A percentile compares a stretch with the other conserved stretches of the same genome.
Conservation (phyloP, 768 basidiomycete species). For the Suillus occidentalis region DNA sequence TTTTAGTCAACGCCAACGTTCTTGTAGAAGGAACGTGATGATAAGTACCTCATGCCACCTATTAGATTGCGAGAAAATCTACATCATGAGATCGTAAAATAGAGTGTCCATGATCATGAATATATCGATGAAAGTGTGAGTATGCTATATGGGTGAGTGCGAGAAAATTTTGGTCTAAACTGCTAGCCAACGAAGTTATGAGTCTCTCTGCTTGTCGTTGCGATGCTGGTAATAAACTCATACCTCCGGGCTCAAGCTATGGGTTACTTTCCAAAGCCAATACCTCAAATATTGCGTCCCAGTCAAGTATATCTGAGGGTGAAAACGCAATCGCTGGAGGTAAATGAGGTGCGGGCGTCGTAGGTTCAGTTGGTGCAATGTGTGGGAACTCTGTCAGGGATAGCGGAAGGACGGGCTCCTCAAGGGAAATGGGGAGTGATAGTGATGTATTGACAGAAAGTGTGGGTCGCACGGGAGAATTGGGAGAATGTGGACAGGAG, state of each 20-base stretch:
- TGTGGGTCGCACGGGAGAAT: conserved; percentile 10
- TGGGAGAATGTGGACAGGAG: conserved; percentile 7
- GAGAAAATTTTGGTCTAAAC: background rate
- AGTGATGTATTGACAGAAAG: conserved; percentile 22
- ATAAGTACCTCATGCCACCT: background rate
- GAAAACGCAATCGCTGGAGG: conserved; percentile 12
- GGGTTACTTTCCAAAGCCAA: conserved; percentile 12
- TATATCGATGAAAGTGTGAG: background rate
- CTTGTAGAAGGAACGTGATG: background rate
- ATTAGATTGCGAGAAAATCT: background rate
- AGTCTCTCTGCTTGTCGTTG: background rate
- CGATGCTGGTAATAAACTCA: background rate
- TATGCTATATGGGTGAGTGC: background rate
- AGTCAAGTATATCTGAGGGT: conserved; percentile 26
- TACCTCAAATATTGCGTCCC: conserved; percentile 33
- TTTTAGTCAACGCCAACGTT: background rate
- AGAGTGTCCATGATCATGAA: background rate
- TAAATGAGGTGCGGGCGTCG: conserved; percentile 1
- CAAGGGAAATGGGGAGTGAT: background rate
- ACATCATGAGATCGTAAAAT: background rate
- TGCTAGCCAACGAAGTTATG: background rate
- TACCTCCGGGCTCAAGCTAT: conserved; percentile 1
- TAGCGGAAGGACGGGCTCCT: conserved; percentile 7
- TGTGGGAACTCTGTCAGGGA: conserved; percentile 6
- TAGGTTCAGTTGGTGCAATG: conserved; percentile 4